Conservation (phyloP, 176 grass and related monocot genomes). For the Coix lacrymajobi region DNA sequence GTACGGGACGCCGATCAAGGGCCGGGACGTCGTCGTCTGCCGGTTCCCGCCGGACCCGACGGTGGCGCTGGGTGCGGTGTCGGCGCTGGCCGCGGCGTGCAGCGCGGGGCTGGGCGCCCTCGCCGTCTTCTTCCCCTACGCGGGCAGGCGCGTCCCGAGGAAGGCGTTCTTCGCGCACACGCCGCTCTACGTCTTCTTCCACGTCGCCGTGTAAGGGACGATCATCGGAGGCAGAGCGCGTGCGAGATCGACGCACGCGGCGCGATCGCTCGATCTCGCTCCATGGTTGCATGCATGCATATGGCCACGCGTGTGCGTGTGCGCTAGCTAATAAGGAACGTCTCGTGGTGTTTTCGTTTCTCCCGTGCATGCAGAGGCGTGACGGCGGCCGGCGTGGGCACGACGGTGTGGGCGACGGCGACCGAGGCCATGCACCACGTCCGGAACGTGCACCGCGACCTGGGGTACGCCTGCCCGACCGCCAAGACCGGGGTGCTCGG, state of each 20-base stretch:
- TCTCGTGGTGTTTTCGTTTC: rapidly evolving
- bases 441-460: constrained; percentile 43
- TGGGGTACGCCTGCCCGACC: constrained; percentile 28
- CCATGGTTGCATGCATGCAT: neutral
- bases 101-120: constrained; percentile 23
- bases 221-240: too few species aligned
- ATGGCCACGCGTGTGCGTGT: neutral
- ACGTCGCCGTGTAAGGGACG: constrained; percentile 41
- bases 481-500: constrained; percentile 59
- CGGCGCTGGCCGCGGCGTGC: constrained; percentile 10
- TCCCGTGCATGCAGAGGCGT: constrained; percentile 18
- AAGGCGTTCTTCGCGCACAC: constrained; percentile 34
- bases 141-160: constrained; percentile 18
- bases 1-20: constrained; percentile 40
- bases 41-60: constrained; percentile 46
- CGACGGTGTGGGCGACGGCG: constrained; percentile 41
- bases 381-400: constrained; percentile 23
- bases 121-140: constrained; percentile 53
- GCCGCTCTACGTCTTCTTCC: constrained; percentile 46
- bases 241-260: too few species aligned
- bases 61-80: constrained; percentile 31
- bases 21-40: constrained; percentile 39
- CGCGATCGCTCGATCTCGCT: too few species aligned
- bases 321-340: neutral
- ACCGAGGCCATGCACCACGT: constrained; percentile 36